A percentile compares a stretch with the other conserved stretches of the same genome.
Evolutionary conservation across 2,329 filamentous ascomycete genomes (phyloP).

Genomic region (Malbranchea zuffiana): DNA sequence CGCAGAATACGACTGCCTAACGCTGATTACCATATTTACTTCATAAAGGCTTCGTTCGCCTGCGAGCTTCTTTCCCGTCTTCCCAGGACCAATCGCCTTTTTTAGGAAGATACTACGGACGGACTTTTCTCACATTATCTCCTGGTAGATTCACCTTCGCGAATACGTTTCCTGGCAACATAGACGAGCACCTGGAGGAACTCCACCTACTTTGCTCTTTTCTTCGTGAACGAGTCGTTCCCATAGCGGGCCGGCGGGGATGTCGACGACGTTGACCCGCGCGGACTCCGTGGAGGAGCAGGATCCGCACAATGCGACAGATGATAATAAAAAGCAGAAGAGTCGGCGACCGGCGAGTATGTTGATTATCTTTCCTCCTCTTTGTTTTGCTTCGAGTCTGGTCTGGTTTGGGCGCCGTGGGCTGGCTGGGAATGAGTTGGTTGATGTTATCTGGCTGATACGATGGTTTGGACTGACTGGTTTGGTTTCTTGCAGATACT

Average conservation of each 20-base stretch:
- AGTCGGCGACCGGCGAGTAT: conserved; percentile 82
- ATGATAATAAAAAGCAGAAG: conserved; percentile 74
- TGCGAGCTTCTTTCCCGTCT: no score
- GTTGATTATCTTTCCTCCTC: conserved; percentile 20
- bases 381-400: conserved; percentile 4
- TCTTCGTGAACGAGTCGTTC: no score
- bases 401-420: conserved; percentile 7
- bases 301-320: conserved; percentile 29
- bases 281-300: conserved; percentile 36
- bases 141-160: no score
- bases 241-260: conserved; percentile 8
- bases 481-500: conserved; percentile 53
- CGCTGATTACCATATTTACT: no score
- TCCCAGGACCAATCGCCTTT: no score
- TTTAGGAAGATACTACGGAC: no score
- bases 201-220: no score
- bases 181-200: no score
- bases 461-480: conserved; percentile 1
- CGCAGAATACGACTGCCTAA: no score
- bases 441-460: not conserved
- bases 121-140: no score
- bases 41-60: no score
- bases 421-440: not conserved
- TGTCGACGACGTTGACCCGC: conserved; percentile 35
- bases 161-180: no score